Conservation (phyloP, 257 asterid species). For the Jacaranda copaia region DNA sequence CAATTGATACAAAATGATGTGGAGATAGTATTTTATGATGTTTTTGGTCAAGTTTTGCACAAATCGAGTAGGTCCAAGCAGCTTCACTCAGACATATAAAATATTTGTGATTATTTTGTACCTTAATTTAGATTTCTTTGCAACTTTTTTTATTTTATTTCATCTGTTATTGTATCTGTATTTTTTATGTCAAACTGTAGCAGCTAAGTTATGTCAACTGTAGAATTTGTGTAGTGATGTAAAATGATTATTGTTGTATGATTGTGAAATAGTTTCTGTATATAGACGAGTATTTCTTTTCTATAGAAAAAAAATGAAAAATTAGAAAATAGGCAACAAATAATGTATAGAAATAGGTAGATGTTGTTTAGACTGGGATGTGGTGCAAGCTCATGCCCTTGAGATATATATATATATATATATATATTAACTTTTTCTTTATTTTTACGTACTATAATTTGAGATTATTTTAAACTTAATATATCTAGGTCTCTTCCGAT, state of each 20-base stretch:
- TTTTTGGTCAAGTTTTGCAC: slow-evolving; percentile 59
- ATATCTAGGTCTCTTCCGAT: neutral
- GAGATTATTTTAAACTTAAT: no score
- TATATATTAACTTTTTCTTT: neutral
- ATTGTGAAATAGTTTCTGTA: no score
- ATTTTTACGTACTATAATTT: neutral
- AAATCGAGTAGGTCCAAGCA: slow-evolving; percentile 63
- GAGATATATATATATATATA: no score
- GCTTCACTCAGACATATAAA: slow-evolving; percentile 52
- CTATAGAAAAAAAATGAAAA: no score
- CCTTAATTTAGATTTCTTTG: neutral
- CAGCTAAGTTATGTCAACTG: no score
- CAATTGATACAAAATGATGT: slow-evolving; percentile 47
- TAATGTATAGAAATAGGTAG: neutral
- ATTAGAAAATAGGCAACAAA: neutral
- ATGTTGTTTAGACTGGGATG: neutral
- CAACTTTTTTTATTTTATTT: no score
- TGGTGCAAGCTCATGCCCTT: neutral
- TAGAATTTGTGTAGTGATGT: no score
- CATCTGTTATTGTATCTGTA: no score
- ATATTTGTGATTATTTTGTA: neutral
- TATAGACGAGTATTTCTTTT: no score
- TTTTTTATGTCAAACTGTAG: no score
- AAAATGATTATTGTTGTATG: no score
- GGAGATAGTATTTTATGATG: slow-evolving; percentile 65